A percentile compares a stretch with the other conserved stretches of the same genome.
These are phyloP conservation scores for Boletus fagicola DNA, from an alignment of 768 basidiomycete species.

Conservation along the genomic window DNA sequence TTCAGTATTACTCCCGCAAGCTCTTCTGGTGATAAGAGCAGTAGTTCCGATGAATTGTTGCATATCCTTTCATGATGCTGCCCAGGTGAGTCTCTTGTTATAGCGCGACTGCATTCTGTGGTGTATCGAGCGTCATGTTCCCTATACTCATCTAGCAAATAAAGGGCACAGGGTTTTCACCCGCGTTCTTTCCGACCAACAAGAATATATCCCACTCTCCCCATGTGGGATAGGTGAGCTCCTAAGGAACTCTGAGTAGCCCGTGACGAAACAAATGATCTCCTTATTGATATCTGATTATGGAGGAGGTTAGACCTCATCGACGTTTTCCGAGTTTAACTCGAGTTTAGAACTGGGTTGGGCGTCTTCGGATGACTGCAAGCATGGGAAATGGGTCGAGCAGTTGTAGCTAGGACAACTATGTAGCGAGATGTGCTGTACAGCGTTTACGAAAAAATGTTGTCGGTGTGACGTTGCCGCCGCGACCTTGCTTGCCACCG, in stretches of 20 bases:
- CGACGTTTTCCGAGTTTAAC: neutral
- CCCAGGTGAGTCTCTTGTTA: slow-evolving; percentile 10
- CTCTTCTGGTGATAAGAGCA: slow-evolving; percentile 6
- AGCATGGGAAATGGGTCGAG: slow-evolving; percentile 2
- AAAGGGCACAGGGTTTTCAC: slow-evolving; percentile 1
- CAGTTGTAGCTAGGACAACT: slow-evolving; percentile 17
- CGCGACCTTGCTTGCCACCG: slow-evolving; percentile 24
- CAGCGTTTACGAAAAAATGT: slow-evolving; percentile 24
- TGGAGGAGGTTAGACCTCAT: neutral
- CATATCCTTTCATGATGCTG: slow-evolving; percentile 8
- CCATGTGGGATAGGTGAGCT: slow-evolving; percentile 4
- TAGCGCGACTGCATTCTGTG: neutral
- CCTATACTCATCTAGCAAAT: neutral
- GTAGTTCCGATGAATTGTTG: slow-evolving; percentile 1
- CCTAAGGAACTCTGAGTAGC: neutral
- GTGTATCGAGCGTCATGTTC: neutral
- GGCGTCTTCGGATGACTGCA: neutral
- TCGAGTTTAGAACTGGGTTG: neutral
- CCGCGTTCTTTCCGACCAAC: neutral
- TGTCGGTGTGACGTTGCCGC: slow-evolving; percentile 22
- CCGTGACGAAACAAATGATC: slow-evolving; percentile 8
- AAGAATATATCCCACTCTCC: neutral
- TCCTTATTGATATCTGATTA: slow-evolving; percentile 8
- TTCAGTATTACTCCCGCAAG: neutral
- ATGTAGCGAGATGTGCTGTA: slow-evolving; percentile 7